Conservation (phyloP, 768 basidiomycete species). For the Cyclocybe aegerita region DNA sequence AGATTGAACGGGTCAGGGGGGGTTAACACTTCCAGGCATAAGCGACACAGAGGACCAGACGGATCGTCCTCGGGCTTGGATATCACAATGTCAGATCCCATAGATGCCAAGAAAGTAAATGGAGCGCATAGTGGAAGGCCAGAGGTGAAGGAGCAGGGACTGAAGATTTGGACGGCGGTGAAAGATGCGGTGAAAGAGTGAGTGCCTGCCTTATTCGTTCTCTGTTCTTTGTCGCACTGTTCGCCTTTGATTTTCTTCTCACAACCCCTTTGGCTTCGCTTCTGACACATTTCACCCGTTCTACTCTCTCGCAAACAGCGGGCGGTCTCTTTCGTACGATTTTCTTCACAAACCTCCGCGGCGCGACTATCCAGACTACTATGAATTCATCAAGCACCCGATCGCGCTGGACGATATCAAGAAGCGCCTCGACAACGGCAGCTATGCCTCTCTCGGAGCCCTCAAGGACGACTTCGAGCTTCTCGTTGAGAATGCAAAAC, state of each 20-base stretch:
- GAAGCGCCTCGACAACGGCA: constrained; percentile 60
- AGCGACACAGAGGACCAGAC: constrained; percentile 41
- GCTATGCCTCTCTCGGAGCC: constrained; percentile 62
- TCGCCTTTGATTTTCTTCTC: constrained; percentile 24
- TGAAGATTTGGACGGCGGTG: constrained; percentile 74
- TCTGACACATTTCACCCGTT: constrained; percentile 13
- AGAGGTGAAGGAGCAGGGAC: constrained; percentile 62
- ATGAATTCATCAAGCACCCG: constrained; percentile 72
- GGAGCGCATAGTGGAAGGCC: constrained; percentile 21
- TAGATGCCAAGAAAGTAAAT: constrained; percentile 18
- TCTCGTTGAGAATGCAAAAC: constrained; percentile 79
- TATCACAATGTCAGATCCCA: constrained; percentile 33
- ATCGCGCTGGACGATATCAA: constrained; percentile 91
- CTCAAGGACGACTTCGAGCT: constrained; percentile 74
- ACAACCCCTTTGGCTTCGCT: constrained; percentile 10
- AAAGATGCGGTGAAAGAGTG: constrained; percentile 88
- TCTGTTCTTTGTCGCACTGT: constrained; percentile 16
- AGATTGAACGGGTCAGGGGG: constrained; percentile 32
- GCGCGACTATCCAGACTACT: constrained; percentile 85
- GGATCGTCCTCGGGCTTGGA: constrained; percentile 41
- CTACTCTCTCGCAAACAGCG: constrained; percentile 39
- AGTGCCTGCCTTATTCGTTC: constrained; percentile 51
- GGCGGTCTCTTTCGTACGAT: constrained; percentile 57
- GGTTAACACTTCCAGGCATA: constrained; percentile 37
- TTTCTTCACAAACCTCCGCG: constrained; percentile 73